These are phyloP conservation scores for Coemansia erecta DNA, from an alignment of 192 early-diverging fungal genomes.

Conservation along the genomic window DNA sequence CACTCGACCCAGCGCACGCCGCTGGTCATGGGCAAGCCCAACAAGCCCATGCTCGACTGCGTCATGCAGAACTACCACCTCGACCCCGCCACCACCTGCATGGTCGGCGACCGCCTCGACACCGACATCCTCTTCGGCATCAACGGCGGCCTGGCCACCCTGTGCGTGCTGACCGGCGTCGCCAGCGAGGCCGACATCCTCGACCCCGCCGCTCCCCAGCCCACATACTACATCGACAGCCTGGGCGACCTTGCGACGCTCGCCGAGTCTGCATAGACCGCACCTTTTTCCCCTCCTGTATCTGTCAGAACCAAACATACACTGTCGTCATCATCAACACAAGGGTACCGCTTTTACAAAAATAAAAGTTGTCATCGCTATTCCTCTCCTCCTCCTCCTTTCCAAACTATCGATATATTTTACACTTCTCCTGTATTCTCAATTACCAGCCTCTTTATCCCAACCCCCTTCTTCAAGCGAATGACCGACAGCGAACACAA, in stretches of 20 bases:
- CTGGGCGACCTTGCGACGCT: constrained; percentile 33
- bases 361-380: too few relatives aligned
- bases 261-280: constrained; percentile 4
- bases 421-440: background rate
- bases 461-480: too few relatives aligned
- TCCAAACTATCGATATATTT: background rate
- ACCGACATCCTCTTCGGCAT: constrained; percentile 96
- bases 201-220: constrained; percentile 28
- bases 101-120: constrained; percentile 95
- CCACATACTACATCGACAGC: constrained; percentile 39
- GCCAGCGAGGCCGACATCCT: constrained; percentile 30
- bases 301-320: background rate
- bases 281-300: too few relatives aligned
- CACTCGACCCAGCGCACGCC: constrained; percentile 79
- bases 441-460: too few relatives aligned
- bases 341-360: background rate
- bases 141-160: constrained; percentile 76
- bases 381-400: too few relatives aligned
- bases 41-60: constrained; percentile 89
- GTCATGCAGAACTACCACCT: constrained; percentile 82
- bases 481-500: too few relatives aligned
- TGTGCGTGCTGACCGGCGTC: constrained; percentile 88
- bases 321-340: background rate
- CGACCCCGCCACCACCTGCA: constrained; percentile 79
- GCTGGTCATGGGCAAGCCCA: constrained; percentile 88